Percentiles rank a stretch among this genome's conserved stretches.
phyloP scores from a whole-genome alignment of 768 basidiomycete species.

The Lentinula guzmanii region DNA sequence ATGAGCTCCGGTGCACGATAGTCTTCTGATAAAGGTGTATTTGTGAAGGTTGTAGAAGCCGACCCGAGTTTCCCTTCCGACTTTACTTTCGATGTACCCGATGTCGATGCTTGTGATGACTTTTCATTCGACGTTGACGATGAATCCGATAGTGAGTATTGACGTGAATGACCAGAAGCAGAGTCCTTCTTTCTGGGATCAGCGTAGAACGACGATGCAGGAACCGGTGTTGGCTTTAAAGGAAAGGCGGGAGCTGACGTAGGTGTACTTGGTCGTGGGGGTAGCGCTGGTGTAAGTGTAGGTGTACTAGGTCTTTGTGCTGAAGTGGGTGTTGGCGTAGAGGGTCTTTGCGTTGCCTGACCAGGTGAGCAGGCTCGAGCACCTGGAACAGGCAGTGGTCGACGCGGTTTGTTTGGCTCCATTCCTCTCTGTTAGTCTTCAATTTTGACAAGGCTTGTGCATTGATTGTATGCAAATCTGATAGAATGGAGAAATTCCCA shows the following conservation, averaged over 20 bases:
- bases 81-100: not conserved
- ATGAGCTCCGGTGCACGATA: constrained; percentile 1
- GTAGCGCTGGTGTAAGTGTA: not conserved
- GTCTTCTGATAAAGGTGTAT: constrained; percentile 22
- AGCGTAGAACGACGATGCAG: constrained; percentile 34
- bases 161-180: constrained; percentile 24
- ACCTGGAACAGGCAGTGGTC: constrained; percentile 9
- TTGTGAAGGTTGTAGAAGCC: constrained; percentile 32
- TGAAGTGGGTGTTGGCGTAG: not conserved
- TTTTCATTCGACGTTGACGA: not conserved
- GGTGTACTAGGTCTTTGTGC: constrained; percentile 12
- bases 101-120: not conserved
- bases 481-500: too few species aligned
- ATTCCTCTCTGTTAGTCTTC: not conserved
- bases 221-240: constrained; percentile 9
- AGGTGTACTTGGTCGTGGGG: not conserved
- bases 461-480: too few species aligned
- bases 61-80: constrained; percentile 34
- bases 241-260: not conserved
- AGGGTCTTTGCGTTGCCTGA: not conserved
- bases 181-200: constrained; percentile 19
- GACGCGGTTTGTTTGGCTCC: constrained; percentile 4
- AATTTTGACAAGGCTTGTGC: not conserved
- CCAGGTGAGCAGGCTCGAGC: not conserved
- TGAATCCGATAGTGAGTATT: not conserved